These are phyloP conservation scores for Cyclotella kingstonii DNA, from an alignment of 108 stramenopile species.

Conservation along the genomic window DNA sequence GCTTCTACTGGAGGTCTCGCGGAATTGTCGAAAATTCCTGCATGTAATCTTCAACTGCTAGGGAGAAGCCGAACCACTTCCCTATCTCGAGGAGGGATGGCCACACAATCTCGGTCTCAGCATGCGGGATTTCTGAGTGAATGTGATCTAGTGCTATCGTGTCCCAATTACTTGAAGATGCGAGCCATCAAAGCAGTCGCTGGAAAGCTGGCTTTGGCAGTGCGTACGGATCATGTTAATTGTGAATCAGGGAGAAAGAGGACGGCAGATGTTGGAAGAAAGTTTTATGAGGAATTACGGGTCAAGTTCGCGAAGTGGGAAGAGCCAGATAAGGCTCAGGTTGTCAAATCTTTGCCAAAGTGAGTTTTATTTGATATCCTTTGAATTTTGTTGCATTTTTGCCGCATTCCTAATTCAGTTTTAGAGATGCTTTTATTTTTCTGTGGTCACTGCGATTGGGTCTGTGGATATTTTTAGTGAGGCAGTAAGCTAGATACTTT, in stretches of 20 bases:
- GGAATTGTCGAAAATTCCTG: conserved; percentile 75
- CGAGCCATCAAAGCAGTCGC: conserved; percentile 90
- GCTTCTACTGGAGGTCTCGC: conserved; percentile 91
- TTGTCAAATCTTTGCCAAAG: conserved; percentile 93
- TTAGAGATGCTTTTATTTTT: conserved; percentile 3
- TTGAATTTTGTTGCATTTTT: conserved; percentile 6
- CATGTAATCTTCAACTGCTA: conserved; percentile 83
- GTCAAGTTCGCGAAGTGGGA: conserved; percentile 89
- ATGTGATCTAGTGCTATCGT: conserved; percentile 72
- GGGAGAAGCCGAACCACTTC: conserved; percentile 62
- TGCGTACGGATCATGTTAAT: conserved; percentile 79
- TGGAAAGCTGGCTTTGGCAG: conserved; percentile 77
- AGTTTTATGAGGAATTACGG: conserved; percentile 62
- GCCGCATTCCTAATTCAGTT: conserved; percentile 19
- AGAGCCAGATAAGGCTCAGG: conserved; percentile 89
- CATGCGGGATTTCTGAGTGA: conserved; percentile 84
- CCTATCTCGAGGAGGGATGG: conserved; percentile 39
- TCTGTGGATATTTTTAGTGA: not conserved
- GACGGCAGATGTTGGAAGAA: conserved; percentile 45
- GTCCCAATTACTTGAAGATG: conserved; percentile 69
- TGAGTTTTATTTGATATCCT: conserved; percentile 48
- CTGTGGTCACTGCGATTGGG: not conserved
- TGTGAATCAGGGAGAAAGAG: conserved; percentile 58
- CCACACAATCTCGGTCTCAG: conserved; percentile 31
- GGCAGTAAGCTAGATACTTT: too few relatives aligned